Conservation (phyloP, 257 asterid genomes). For the Solanum appendiculatum region DNA sequence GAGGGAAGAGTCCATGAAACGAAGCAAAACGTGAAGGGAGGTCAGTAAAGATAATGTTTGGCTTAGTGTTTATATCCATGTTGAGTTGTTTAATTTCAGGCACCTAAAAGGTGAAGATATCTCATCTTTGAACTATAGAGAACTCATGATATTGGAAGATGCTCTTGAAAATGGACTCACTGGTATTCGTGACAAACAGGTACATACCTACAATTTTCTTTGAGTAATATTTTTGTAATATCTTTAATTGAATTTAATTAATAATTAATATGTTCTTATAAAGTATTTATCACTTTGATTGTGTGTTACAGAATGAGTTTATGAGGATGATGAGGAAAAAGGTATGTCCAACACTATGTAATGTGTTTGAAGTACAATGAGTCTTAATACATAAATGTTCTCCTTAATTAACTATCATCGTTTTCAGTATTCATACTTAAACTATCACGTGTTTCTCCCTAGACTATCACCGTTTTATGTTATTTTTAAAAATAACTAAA, state of each 20-base stretch:
- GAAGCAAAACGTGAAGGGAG: too few species aligned
- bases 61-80: neutral
- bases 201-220: neutral
- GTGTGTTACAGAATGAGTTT: slow-evolving; percentile 10
- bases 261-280: neutral
- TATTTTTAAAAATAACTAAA: neutral
- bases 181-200: slow-evolving; percentile 48
- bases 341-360: slow-evolving; percentile 7
- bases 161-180: slow-evolving; percentile 67
- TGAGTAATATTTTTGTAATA: neutral
- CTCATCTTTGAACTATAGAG: slow-evolving; percentile 60
- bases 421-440: too few species aligned
- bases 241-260: neutral
- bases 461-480: neutral
- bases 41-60: too few species aligned
- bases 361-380: neutral
- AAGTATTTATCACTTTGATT: neutral
- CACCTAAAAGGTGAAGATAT: slow-evolving; percentile 88
- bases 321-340: slow-evolving; percentile 21
- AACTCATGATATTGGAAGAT: slow-evolving; percentile 77
- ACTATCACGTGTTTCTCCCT: neutral
- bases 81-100: slow-evolving; percentile 22
- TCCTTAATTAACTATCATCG: too few species aligned
- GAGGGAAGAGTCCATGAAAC: too few species aligned
- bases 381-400: neutral